These are phyloP conservation scores for Paecilomyces variotii DNA, from an alignment of 2,329 filamentous ascomycete genomes.

Conservation along the genomic window DNA sequence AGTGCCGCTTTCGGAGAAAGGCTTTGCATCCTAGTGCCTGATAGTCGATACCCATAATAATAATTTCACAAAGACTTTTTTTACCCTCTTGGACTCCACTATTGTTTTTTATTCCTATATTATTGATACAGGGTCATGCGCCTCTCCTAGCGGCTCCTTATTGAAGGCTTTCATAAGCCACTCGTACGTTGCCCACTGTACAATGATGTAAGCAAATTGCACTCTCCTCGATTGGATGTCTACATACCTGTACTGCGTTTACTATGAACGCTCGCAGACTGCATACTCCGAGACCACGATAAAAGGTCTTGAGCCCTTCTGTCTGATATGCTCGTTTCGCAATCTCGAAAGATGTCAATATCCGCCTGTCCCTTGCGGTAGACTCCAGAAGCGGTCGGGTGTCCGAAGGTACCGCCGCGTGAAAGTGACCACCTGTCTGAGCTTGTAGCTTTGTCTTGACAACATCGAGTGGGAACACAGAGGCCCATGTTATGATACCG, in stretches of 20 bases:
- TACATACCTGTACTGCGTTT: slow-evolving; percentile 66
- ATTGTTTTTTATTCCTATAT: neutral
- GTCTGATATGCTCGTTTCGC: slow-evolving; percentile 58
- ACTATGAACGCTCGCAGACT: slow-evolving; percentile 82
- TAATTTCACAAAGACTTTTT: neutral
- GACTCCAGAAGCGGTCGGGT: slow-evolving; percentile 15
- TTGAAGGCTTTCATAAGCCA: slow-evolving; percentile 60
- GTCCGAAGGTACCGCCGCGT: slow-evolving; percentile 12
- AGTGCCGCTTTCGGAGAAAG: neutral
- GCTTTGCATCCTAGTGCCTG: neutral
- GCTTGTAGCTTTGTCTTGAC: slow-evolving; percentile 89
- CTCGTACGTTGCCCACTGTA: slow-evolving; percentile 81
- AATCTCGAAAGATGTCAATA: slow-evolving; percentile 53
- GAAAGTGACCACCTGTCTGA: slow-evolving; percentile 39
- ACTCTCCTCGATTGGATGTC: neutral
- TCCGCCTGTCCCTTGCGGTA: slow-evolving; percentile 10
- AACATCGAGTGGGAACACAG: slow-evolving; percentile 84
- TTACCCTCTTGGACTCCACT: neutral
- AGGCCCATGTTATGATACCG: slow-evolving; percentile 80
- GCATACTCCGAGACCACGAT: slow-evolving; percentile 69
- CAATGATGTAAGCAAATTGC: neutral
- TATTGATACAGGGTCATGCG: slow-evolving; percentile 1
- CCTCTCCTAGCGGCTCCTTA: slow-evolving; percentile 10
- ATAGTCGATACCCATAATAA: neutral
- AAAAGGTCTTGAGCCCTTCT: slow-evolving; percentile 58